phyloP scores from a whole-genome alignment of 2,329 filamentous ascomycete species.

The Colletotrichum eleusines region DNA sequence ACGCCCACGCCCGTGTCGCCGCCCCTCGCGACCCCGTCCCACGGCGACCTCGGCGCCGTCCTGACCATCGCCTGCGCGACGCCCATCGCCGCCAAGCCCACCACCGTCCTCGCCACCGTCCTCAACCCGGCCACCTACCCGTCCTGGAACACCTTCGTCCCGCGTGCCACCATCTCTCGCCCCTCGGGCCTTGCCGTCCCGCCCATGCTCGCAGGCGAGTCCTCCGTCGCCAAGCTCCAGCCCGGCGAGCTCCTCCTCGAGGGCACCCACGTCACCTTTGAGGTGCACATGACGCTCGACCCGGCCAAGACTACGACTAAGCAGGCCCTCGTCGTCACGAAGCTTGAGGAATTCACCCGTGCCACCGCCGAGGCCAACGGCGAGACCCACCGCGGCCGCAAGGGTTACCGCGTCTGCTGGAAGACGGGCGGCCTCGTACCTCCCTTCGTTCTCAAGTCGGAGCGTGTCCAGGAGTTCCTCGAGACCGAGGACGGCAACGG shows the following conservation, averaged over 20 bases:
- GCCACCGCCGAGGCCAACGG: slow-evolving; percentile 14
- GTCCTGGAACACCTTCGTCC: slow-evolving; percentile 53
- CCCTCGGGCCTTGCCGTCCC: slow-evolving; percentile 38
- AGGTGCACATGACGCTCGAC: slow-evolving; percentile 50
- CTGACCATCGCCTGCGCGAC: slow-evolving; percentile 48
- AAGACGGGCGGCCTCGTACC: slow-evolving; percentile 48
- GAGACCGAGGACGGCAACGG: slow-evolving; percentile 44
- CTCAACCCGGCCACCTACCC: slow-evolving; percentile 50
- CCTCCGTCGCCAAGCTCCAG: slow-evolving; percentile 28
- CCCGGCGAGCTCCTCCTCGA: slow-evolving; percentile 46
- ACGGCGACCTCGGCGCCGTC: slow-evolving; percentile 31
- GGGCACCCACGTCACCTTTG: slow-evolving; percentile 50
- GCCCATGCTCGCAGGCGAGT: slow-evolving; percentile 41
- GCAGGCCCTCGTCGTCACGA: slow-evolving; percentile 46
- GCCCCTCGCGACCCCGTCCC: slow-evolving; percentile 25
- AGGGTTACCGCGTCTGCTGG: slow-evolving; percentile 57
- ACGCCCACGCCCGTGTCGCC: slow-evolving; percentile 37
- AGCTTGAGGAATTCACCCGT: slow-evolving; percentile 49
- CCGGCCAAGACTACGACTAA: slow-evolving; percentile 41
- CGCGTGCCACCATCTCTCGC: slow-evolving; percentile 46
- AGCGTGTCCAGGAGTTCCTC: slow-evolving; percentile 60
- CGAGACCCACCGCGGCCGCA: slow-evolving; percentile 45
- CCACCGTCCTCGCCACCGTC: slow-evolving; percentile 48
- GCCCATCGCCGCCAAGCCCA: slow-evolving; percentile 51
- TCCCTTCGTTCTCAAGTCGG: slow-evolving; percentile 51